These are phyloP conservation scores for Gossypium gossypioides DNA, from an alignment of 441 rosid species.

Conservation along the genomic window DNA sequence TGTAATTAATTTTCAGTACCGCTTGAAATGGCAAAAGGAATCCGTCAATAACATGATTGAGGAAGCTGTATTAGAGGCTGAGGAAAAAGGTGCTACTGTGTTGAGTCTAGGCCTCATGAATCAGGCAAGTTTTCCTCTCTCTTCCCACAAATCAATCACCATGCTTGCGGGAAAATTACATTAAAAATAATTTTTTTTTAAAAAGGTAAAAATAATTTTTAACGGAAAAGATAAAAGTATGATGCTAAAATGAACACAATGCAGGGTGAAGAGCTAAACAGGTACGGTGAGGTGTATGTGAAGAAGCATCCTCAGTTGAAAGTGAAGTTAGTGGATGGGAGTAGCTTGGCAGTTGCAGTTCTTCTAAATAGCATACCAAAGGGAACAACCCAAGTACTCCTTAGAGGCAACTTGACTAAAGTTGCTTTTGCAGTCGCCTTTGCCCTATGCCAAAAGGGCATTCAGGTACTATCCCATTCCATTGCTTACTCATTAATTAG, in stretches of 20 bases:
- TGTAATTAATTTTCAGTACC: conserved; percentile 32
- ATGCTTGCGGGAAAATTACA: not conserved
- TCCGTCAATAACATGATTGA: conserved; percentile 35
- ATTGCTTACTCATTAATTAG: not conserved
- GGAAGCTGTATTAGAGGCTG: conserved; percentile 54
- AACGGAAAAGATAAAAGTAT: not conserved
- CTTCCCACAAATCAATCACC: not conserved
- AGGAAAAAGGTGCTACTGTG: conserved; percentile 51
- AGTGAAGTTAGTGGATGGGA: conserved; percentile 60
- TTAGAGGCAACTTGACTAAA: conserved; percentile 37
- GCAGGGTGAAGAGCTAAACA: conserved; percentile 45
- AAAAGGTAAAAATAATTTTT: too few relatives aligned
- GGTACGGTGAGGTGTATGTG: conserved; percentile 34
- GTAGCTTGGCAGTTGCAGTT: conserved; percentile 46
- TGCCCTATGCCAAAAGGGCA: not conserved
- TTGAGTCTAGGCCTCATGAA: conserved; percentile 60
- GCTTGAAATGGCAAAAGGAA: conserved; percentile 20
- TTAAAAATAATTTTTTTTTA: too few relatives aligned
- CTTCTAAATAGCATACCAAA: conserved; percentile 50
- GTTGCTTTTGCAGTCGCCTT: conserved; percentile 40
- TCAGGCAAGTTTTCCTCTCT: conserved; percentile 33
- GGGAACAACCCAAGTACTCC: conserved; percentile 41
- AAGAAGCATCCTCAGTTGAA: conserved; percentile 37
- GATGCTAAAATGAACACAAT: not conserved
- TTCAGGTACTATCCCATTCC: not conserved